Evolutionary conservation across 1,284 basidiomycete species (phyloP).

Genomic region (Wallemia hederae): DNA sequence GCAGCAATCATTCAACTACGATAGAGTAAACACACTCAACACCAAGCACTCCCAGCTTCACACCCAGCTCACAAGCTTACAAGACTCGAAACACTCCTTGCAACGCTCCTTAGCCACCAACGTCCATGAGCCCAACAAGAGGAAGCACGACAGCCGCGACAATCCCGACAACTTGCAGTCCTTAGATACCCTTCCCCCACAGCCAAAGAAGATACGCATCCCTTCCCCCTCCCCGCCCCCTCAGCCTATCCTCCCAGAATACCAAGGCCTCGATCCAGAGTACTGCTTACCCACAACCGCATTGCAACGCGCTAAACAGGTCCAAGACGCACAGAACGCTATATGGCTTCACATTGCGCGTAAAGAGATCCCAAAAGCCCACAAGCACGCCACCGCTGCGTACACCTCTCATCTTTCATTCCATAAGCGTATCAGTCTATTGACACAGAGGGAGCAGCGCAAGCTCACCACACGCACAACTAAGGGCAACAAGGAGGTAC

Average conservation of each 20-base stretch:
- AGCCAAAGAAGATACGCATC: not conserved
- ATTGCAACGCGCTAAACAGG: not conserved
- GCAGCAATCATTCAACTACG: not conserved
- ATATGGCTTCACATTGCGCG: constrained; percentile 15
- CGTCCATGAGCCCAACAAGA: not conserved
- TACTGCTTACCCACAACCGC: not conserved
- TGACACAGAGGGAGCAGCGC: constrained; percentile 51
- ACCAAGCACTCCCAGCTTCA: not conserved
- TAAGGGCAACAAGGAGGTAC: constrained; percentile 61
- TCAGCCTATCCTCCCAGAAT: not conserved
- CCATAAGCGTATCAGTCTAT: constrained; percentile 41
- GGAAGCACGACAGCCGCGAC: not conserved
- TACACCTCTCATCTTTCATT: constrained; percentile 22
- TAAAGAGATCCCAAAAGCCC: constrained; percentile 15
- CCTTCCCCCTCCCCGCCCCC: not conserved
- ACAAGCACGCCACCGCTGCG: constrained; percentile 12
- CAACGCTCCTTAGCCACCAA: not conserved
- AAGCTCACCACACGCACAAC: constrained; percentile 46
- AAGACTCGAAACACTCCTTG: not conserved
- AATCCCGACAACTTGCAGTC: not conserved
- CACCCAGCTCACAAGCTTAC: too few species aligned
- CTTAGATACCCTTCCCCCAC: not conserved
- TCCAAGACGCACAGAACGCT: constrained; percentile 2
- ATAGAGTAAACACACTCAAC: not conserved
- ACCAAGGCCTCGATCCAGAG: not conserved